Evolutionary conservation across 805 yeast genomes (phyloP).

Genomic region (Saccharomycopsis oosterbeekiorum): DNA sequence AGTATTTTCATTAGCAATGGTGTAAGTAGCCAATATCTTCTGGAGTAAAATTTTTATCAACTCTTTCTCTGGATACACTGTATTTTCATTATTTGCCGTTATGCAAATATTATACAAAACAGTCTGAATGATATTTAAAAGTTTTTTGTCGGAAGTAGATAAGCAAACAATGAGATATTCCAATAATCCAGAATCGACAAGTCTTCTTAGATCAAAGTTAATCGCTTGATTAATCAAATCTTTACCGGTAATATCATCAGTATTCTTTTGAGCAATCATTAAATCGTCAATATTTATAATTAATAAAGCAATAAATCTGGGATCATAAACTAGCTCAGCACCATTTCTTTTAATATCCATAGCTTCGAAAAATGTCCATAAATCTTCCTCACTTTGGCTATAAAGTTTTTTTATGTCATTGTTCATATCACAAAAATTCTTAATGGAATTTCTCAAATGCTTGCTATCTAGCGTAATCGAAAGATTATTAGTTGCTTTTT

Average conservation of each 20-base stretch:
- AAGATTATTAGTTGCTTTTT: conserved; percentile 18
- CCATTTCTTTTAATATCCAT: background rate
- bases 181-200: conserved; percentile 49
- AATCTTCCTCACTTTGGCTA: background rate
- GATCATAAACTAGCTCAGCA: conserved; percentile 40
- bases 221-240: background rate
- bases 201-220: conserved; percentile 40
- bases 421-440: conserved; percentile 24
- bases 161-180: conserved; percentile 40
- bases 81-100: conserved; percentile 31
- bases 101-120: conserved; percentile 37
- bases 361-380: background rate
- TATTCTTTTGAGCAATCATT: conserved; percentile 26
- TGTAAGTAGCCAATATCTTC: conserved; percentile 30
- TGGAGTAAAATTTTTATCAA: conserved; percentile 44
- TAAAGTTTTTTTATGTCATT: background rate
- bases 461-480: conserved; percentile 41
- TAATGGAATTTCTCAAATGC: conserved; percentile 40
- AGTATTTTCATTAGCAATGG: conserved; percentile 16
- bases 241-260: conserved; percentile 20
- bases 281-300: conserved; percentile 58
- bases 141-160: conserved; percentile 26
- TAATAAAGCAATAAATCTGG: conserved; percentile 57
- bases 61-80: conserved; percentile 43
- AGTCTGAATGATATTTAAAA: conserved; percentile 30